These are phyloP conservation scores for Capsella rubella DNA, from an alignment of 441 rosid species.

Conservation along the genomic window DNA sequence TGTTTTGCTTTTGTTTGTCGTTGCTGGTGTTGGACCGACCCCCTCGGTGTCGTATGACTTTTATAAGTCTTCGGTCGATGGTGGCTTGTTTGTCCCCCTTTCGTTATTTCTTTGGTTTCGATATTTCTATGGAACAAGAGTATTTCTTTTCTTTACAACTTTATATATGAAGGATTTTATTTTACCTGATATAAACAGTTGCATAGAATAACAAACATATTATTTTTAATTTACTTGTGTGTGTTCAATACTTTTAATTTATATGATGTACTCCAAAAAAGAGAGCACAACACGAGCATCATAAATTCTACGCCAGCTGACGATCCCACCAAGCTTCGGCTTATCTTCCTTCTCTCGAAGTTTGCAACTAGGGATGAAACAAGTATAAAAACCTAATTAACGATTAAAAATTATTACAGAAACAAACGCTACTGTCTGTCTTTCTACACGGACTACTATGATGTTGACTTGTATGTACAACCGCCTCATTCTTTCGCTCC, in stretches of 20 bases:
- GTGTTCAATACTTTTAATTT: too few species aligned
- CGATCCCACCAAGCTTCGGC: background rate
- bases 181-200: too few species aligned
- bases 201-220: too few species aligned
- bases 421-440: background rate
- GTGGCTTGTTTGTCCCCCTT: background rate
- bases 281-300: too few species aligned
- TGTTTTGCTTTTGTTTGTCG: background rate
- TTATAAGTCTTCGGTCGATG: background rate
- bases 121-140: background rate
- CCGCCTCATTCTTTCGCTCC: background rate
- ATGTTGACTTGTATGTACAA: constrained; percentile 32
- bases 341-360: background rate
- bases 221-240: too few species aligned
- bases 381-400: background rate
- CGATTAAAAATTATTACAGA: background rate
- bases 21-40: background rate
- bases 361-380: background rate
- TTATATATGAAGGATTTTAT: too few species aligned
- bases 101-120: background rate
- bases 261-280: too few species aligned
- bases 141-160: background rate
- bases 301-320: too few species aligned
- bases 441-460: background rate
- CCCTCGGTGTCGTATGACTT: background rate